Evolutionary conservation across 139 green algal genomes (phyloP).

Genomic region (Volvox africanus): DNA sequence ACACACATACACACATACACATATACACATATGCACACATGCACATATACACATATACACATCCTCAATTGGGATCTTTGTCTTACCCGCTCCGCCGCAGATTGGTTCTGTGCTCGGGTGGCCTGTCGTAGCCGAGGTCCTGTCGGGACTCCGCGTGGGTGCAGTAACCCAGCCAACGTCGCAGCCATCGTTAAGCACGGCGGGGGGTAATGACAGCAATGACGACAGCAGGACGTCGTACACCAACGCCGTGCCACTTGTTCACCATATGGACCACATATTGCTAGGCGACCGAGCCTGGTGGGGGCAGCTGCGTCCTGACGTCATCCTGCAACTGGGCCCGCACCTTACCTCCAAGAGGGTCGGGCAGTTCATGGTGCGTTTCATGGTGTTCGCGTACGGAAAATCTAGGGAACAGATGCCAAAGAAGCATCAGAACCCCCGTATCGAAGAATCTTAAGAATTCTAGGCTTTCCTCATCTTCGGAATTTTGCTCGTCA

Average conservation of each 20-base stretch:
- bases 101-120: conserved; percentile 76
- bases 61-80: no score
- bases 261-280: conserved; percentile 87
- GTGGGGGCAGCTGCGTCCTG: conserved; percentile 77
- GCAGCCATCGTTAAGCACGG: background rate
- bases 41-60: background rate
- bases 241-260: conserved; percentile 49
- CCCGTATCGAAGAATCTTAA: no score
- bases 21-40: background rate
- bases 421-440: no score
- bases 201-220: no score
- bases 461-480: no score
- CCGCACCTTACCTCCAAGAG: conserved; percentile 91
- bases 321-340: conserved; percentile 89
- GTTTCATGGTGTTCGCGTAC: background rate
- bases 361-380: conserved; percentile 83
- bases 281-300: conserved; percentile 70
- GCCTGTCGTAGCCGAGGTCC: conserved; percentile 89
- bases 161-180: background rate
- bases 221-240: background rate
- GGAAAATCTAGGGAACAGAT: no score
- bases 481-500: no score
- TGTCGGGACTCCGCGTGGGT: conserved; percentile 83
- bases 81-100: no score
- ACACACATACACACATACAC: background rate